A percentile compares a stretch with the other conserved stretches of the same genome.
Conservation (phyloP, 1,284 basidiomycete species). For the Boletus semigastroideus region DNA sequence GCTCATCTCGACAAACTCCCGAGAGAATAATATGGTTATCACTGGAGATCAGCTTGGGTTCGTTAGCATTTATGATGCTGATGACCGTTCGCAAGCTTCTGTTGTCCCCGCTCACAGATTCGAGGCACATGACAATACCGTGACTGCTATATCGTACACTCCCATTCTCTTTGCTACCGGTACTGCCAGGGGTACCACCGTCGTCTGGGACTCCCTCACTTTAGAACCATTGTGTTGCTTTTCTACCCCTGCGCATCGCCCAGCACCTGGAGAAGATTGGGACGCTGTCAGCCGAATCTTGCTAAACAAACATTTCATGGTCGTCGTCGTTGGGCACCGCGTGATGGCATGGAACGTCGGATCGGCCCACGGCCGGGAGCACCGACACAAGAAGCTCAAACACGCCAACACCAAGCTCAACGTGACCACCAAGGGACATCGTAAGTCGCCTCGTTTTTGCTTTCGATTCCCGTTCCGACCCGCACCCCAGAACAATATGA, state of each 20-base stretch:
- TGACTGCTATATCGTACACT: conserved; percentile 66
- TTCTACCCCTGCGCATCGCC: conserved; percentile 42
- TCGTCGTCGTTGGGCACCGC: conserved; percentile 62
- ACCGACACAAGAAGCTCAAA: conserved; percentile 16
- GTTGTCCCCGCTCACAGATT: conserved; percentile 46
- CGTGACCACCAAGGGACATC: conserved; percentile 29
- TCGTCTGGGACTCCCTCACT: conserved; percentile 68
- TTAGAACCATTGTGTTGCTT: conserved; percentile 58
- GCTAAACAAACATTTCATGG: conserved; percentile 59
- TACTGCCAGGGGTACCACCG: conserved; percentile 60
- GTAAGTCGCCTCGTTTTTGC: conserved; percentile 14
- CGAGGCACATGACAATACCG: conserved; percentile 58
- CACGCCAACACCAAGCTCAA: conserved; percentile 20
- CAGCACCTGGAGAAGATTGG: conserved; percentile 37
- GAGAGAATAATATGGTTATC: conserved; percentile 50
- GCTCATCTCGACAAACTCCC: conserved; percentile 40
- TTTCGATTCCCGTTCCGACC: neutral
- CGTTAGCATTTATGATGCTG: conserved; percentile 52
- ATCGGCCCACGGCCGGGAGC: conserved; percentile 31
- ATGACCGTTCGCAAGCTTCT: conserved; percentile 10
- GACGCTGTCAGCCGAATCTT: conserved; percentile 62
- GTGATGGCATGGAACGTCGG: conserved; percentile 73
- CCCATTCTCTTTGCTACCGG: conserved; percentile 60
- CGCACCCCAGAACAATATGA: conserved; percentile 56
- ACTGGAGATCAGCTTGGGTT: conserved; percentile 60